These are phyloP conservation scores for Venturia effusa DNA, from an alignment of 2,329 filamentous ascomycete genomes.

Conservation along the genomic window DNA sequence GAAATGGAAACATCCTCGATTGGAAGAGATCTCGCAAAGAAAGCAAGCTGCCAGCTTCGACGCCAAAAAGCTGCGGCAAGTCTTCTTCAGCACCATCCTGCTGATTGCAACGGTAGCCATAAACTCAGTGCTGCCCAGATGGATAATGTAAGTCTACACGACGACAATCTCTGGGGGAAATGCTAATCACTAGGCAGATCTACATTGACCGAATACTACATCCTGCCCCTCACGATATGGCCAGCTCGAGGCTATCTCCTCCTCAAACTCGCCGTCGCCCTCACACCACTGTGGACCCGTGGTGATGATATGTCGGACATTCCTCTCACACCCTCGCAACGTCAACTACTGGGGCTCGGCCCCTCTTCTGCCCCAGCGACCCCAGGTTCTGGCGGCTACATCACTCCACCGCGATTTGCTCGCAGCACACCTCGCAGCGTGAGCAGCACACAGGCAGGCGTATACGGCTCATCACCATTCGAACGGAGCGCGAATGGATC, in stretches of 20 bases:
- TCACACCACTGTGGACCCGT: conserved; percentile 60
- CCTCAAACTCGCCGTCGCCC: conserved; percentile 57
- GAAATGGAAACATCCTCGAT: conserved; percentile 81
- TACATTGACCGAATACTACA: conserved; percentile 17
- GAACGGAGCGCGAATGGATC: not conserved
- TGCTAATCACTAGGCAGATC: not conserved
- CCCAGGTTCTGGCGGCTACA: conserved; percentile 55
- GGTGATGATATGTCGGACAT: conserved; percentile 80
- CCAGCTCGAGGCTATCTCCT: conserved; percentile 39
- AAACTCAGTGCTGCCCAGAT: not conserved
- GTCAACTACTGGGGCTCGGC: conserved; percentile 70
- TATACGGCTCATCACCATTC: conserved; percentile 16
- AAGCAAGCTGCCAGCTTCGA: conserved; percentile 71
- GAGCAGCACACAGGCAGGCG: conserved; percentile 35
- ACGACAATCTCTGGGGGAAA: not conserved
- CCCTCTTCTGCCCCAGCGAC: conserved; percentile 52
- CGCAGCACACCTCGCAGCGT: conserved; percentile 59
- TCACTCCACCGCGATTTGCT: conserved; percentile 79
- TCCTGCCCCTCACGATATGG: not conserved
- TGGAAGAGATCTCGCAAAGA: conserved; percentile 76
- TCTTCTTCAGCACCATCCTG: conserved; percentile 56
- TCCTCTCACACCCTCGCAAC: conserved; percentile 79
- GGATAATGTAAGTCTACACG: not conserved
- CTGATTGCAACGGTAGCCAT: conserved; percentile 24
- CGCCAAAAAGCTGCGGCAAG: conserved; percentile 60